Base-by-base conservation (phyloP, 2,329 filamentous ascomycete genomes). In the Colletotrichum spaethianum region DNA sequence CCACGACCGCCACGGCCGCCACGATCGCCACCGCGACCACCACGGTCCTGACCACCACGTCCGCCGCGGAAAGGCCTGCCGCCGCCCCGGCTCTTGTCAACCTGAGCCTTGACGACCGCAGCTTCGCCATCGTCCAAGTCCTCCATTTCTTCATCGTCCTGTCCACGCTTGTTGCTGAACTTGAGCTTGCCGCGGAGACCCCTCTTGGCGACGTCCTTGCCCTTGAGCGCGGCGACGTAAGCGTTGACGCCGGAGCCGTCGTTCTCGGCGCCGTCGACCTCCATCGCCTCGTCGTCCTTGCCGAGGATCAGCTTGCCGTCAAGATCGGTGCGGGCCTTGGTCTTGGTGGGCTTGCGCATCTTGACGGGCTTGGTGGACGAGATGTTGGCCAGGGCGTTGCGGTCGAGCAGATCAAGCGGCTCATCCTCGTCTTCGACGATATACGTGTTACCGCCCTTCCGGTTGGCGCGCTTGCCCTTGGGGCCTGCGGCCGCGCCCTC, bases 381-480 rank as follows among this genome's bases (percentile, higher is more conserved):
- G 78, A 99, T 98, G 80, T 94, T 96, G 65, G 94, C 96, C 52
- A 99, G 89, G 11, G 95, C 94, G 79, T 92, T 93, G 73, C 94
- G 93, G 78, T 96, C 96, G 20, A 99, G 90, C 56, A 99, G 89
- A 84, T 99, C 96, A 52, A 99, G 92, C 1, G 96, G 96, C 81
- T 98, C 96, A 77, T 97, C 94, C 70, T 97, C 94, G 73, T 97
- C 93, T 84, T 98, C 96, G 73, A 98, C 90, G 77, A 99, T 98
- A 82, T 96, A 99, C 1, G 93, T 90, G 77, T 91, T 91, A 77
- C 89, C 88, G 52, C 89, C 90, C 81, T 90, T 91, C 78, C 90
- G 87, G 53, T 82, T 83, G 73, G 86, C 81, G 75, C 83, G 78
- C 80, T 86, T 85, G 82, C 83, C 86, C 75, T 83, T 85, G 40